Evolutionary conservation across 768 basidiomycete genomes (phyloP).

Genomic region (Candolleomyces eurysporus): DNA sequence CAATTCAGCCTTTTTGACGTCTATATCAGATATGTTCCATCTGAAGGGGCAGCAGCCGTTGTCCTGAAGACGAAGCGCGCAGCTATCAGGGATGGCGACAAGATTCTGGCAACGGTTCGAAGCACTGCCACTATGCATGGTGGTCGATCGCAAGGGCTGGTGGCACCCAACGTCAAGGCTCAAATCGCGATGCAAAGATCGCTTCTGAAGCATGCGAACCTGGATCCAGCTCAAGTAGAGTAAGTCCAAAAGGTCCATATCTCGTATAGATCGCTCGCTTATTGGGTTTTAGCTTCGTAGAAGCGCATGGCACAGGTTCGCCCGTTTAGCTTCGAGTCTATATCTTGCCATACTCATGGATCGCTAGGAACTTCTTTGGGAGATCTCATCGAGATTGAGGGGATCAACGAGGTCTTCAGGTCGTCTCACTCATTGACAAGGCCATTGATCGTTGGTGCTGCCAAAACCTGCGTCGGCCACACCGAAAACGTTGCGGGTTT

Average conservation of each 20-base stretch:
- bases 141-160: conserved; percentile 33
- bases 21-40: conserved; percentile 29
- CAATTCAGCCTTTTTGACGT: not conserved
- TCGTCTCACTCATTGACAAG: conserved; percentile 24
- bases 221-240: conserved; percentile 32
- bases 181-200: conserved; percentile 31
- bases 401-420: conserved; percentile 33
- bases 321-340: not conserved
- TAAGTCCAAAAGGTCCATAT: conserved; percentile 14
- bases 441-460: conserved; percentile 32
- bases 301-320: conserved; percentile 34
- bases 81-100: conserved; percentile 32
- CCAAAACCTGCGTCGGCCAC: conserved; percentile 33
- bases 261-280: not conserved
- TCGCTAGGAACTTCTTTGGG: conserved; percentile 30
- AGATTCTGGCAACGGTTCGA: conserved; percentile 29
- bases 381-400: conserved; percentile 35
- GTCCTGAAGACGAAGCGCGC: conserved; percentile 33
- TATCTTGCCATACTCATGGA: not conserved
- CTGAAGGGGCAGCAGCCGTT: conserved; percentile 33
- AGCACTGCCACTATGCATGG: conserved; percentile 31
- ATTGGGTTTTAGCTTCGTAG: conserved; percentile 26
- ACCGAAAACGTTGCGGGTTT: conserved; percentile 32
- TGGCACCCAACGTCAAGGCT: conserved; percentile 30
- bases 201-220: conserved; percentile 24